phyloP scores from a whole-genome alignment of 192 early-diverging fungal species.

The Backusella tarrabulga region DNA sequence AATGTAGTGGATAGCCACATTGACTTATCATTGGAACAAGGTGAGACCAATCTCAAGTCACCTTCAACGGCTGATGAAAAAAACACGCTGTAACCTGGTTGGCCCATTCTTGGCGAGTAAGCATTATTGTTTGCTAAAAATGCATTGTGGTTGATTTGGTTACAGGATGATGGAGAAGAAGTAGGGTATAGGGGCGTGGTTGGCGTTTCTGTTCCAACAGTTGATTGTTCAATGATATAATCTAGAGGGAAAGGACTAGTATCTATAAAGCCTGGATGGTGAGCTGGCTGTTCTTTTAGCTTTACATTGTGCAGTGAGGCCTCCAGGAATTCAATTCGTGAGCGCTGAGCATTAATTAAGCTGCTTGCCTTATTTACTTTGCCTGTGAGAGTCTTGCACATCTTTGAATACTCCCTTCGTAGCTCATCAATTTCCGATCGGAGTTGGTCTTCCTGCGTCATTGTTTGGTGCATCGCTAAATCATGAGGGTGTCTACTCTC shows the following conservation, averaged over 20 bases:
- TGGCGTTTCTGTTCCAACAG: not conserved
- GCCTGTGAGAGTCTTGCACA: constrained; percentile 1
- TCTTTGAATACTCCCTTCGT: constrained; percentile 6
- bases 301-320: not conserved
- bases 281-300: not conserved
- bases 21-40: not conserved
- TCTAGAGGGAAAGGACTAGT: constrained; percentile 4
- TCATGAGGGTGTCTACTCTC: constrained; percentile 8
- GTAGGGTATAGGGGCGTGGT: constrained; percentile 5
- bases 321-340: constrained; percentile 17
- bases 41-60: not conserved
- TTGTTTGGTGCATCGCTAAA: constrained; percentile 13
- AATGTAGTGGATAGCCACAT: not conserved
- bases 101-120: not conserved
- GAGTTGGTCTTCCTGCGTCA: constrained; percentile 16
- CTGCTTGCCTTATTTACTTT: constrained; percentile 12
- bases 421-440: constrained; percentile 2
- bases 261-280: not conserved
- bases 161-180: not conserved
- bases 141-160: not conserved
- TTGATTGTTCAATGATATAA: constrained; percentile 1
- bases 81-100: not conserved
- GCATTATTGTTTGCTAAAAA: not conserved
- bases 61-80: not conserved
- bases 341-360: not conserved